phyloP scores from a whole-genome alignment of 192 early-diverging fungal genomes.

The Rhizophagus prolifer region DNA sequence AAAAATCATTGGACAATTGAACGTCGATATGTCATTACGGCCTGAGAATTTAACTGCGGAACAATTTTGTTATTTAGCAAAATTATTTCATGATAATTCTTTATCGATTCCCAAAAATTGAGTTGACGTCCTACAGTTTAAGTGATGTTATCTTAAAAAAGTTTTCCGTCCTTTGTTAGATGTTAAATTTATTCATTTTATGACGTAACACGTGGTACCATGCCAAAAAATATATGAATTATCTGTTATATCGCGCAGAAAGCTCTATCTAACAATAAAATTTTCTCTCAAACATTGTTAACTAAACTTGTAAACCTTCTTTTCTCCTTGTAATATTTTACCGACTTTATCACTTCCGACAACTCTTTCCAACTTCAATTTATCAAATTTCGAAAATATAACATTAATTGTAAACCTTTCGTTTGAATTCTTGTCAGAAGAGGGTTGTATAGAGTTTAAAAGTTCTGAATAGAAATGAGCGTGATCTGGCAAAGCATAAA shows the following conservation, averaged over 20 bases:
- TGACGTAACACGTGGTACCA: no score
- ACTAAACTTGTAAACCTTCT: background rate
- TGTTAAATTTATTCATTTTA: no score
- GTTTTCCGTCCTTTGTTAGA: no score
- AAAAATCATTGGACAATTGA: slow-evolving; percentile 50
- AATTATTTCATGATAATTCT: slow-evolving; percentile 41
- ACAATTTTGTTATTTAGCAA: slow-evolving; percentile 59
- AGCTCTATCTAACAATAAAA: no score
- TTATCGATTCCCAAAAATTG: slow-evolving; percentile 28
- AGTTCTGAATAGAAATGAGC: slow-evolving; percentile 88
- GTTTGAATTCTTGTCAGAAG: slow-evolving; percentile 41
- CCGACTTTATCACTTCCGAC: slow-evolving; percentile 61
- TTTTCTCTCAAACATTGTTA: no score
- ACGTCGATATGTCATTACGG: slow-evolving; percentile 55
- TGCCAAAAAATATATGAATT: no score
- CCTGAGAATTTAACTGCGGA: slow-evolving; percentile 65
- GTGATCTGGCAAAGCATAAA: slow-evolving; percentile 88
- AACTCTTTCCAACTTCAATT: slow-evolving; percentile 84
- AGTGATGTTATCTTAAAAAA: no score
- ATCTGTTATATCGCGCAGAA: no score
- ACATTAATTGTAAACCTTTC: slow-evolving; percentile 61
- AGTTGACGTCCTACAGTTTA: no score
- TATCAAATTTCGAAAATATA: slow-evolving; percentile 80
- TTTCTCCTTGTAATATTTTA: background rate
- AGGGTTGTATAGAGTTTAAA: slow-evolving; percentile 70